Evolutionary conservation across 1,284 basidiomycete genomes (phyloP), one percentile per base, ranked within the genome.

Genomic region (Apiotrichum porosum): DNA sequence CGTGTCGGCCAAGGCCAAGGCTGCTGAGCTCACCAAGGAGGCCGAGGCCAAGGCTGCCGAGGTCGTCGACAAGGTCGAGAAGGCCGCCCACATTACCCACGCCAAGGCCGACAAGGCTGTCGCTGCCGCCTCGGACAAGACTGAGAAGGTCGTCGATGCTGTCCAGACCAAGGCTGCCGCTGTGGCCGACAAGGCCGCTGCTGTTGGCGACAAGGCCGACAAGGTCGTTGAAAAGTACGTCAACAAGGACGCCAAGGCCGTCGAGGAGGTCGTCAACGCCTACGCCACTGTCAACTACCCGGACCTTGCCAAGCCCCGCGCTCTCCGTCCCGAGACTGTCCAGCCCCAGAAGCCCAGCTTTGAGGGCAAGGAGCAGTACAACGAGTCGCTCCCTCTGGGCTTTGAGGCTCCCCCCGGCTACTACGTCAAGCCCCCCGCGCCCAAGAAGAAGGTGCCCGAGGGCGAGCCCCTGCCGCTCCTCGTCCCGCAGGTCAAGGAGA

Each of bases 371-470:
- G 76, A 79, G 52, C 72, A 86, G 23, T 93, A 92, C 66, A 79
- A 74, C 14, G 67, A 71, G 31, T 82, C 85, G n/a, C 78, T 95
- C 31, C 92, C 91, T 19, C 74, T 97, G 46, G 92, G 91, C 8
- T 88, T 87, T 66, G 90, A 95, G 69, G 87, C 86, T 15, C 91
- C 91, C 37, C 89, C 88, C 26, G 92, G 92, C 18, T 94, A 82
- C 72, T 77, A 73, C 78, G 44, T 72, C 50, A 49, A 68, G 23
- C 59, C 66, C 33, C 62, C 71, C 8, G 36, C 52, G 15, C 43
- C 61, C 26, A 58, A 56, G 43, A 40, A 56, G 28, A 54, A 63
- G 38, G 22, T 38, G n/a, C 37, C 53, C 19, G 60, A 54, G 32
- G 52, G 45, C 19, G 55, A 49, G 52, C 49, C 54, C 54, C 78